Evolutionary conservation across 2,329 filamentous ascomycete genomes (phyloP), one percentile per base, ranked within the genome.

Genomic region (Penicillium sp.): DNA sequence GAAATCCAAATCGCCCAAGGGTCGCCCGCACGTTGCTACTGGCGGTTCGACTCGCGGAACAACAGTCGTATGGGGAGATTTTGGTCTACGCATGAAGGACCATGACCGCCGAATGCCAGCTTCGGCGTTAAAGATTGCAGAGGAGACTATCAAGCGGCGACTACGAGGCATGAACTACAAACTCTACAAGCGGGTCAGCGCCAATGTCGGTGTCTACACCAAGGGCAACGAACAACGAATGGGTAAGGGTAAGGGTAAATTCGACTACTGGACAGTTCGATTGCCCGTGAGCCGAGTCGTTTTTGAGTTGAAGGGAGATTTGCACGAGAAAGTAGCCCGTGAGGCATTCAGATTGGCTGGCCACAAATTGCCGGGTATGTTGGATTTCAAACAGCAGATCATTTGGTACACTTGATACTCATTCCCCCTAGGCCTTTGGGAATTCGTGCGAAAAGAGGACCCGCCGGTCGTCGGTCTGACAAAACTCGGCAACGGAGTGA

Each of bases 211-310:
- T 60, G 93, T 98, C 14, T 98, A 92, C 66, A 83, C 87, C 41
- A 92, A 84, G 64, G 92, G 92, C 41, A 98, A 96, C 59, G 92
- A 98, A 70, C 84, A 87, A 64, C 84, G 92, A 77, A 98, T 98
- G 93, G 92, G 92, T 64, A 98, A 96, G 69, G 92, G 92, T 68
- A 98, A 98, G 65, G 92, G 92, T 54, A 85, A 82, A 46, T 96
- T 98, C 61, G 92, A 98, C 63, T 86, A 94, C 61, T 98, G 92
- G 92, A 88, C 90, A 3, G 79, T 84, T 14, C 80, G 90, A 65
- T 81, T 96, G 51, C 80, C 87, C 6, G 86, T 96, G 35, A 95
- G 85, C 67, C 85, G 92, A 64, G 79, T 98, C 32, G 72, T 95
- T 13, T 93, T 98, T 52, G 92, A 98, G 68, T 69, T 98, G 51